phyloP scores from a whole-genome alignment of 2,329 filamentous ascomycete species.

The Thermothelomyces thermophilus region DNA sequence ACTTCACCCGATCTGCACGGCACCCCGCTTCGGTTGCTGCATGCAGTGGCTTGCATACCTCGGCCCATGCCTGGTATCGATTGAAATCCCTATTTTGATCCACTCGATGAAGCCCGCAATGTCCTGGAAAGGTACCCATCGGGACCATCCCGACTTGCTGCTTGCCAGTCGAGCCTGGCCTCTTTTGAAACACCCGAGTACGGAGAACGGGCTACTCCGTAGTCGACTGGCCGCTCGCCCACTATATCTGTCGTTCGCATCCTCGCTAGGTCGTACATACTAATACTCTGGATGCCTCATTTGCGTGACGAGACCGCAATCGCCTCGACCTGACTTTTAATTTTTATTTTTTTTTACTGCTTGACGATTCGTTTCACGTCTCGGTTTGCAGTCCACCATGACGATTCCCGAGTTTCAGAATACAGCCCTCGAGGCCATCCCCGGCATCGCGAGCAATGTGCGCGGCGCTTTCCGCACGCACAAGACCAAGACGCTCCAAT shows the following conservation, averaged over 20 bases:
- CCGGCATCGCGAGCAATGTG: constrained; percentile 51
- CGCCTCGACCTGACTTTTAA: no score
- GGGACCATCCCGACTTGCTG: constrained; percentile 1
- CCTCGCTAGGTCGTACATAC: no score
- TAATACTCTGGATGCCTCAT: background rate
- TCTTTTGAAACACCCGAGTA: background rate
- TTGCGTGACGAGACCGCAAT: no score
- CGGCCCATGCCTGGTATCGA: constrained; percentile 2
- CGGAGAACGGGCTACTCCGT: background rate
- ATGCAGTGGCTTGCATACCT: background rate
- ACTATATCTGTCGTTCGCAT: background rate
- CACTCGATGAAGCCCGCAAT: background rate
- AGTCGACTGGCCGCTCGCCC: background rate
- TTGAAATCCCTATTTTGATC: background rate
- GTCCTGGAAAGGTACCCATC: background rate
- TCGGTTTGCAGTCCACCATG: no score
- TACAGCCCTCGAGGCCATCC: constrained; percentile 62
- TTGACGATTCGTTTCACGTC: no score
- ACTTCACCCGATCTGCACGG: background rate
- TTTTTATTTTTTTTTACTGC: no score
- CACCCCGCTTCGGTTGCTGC: background rate
- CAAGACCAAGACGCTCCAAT: constrained; percentile 76
- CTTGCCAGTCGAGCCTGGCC: background rate
- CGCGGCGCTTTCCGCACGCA: constrained; percentile 68
- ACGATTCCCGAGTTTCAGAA: constrained; percentile 46